Conservation (phyloP, 768 basidiomycete genomes). For the Fomitopsis pulvina region DNA sequence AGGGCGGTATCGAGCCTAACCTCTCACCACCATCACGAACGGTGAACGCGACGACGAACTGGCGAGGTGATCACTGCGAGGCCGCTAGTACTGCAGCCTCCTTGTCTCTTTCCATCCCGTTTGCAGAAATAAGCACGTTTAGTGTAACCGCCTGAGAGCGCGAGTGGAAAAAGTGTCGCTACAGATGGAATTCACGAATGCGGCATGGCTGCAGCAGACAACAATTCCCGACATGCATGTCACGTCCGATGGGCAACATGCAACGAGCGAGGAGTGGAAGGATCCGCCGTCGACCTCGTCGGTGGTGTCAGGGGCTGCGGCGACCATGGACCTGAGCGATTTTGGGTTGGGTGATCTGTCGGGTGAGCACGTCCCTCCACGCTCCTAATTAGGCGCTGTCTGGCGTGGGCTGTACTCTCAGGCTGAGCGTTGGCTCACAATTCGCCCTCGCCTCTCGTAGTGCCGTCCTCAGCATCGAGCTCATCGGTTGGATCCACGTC, state of each 20-base stretch:
- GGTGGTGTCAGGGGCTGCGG: constrained; percentile 21
- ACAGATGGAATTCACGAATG: constrained; percentile 42
- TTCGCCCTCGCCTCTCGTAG: constrained; percentile 11
- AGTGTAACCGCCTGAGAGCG: constrained; percentile 36
- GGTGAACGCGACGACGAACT: constrained; percentile 18
- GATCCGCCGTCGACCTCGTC: constrained; percentile 27
- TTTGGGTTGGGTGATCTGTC: constrained; percentile 36
- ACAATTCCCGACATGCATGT: constrained; percentile 21
- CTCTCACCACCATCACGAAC: constrained; percentile 24
- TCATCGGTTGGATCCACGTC: constrained; percentile 36
- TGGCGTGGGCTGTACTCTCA: neutral
- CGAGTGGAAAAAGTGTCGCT: constrained; percentile 34
- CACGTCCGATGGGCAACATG: constrained; percentile 17
- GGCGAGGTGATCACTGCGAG: constrained; percentile 19
- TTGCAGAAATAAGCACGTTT: constrained; percentile 40
- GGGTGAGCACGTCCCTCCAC: constrained; percentile 30
- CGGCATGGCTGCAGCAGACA: constrained; percentile 33
- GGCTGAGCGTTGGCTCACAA: constrained; percentile 9
- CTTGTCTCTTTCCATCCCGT: constrained; percentile 27
- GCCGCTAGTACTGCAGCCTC: constrained; percentile 11
- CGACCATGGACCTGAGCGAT: constrained; percentile 35
- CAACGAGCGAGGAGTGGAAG: constrained; percentile 22
- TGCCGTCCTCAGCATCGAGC: constrained; percentile 33
- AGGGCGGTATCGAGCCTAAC: constrained; percentile 17
- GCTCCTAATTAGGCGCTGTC: constrained; percentile 12